Evolutionary conservation across 169 alveolate genomes (phyloP), one percentile per base, ranked within the genome.

Genomic region (Eimeria zaria): DNA sequence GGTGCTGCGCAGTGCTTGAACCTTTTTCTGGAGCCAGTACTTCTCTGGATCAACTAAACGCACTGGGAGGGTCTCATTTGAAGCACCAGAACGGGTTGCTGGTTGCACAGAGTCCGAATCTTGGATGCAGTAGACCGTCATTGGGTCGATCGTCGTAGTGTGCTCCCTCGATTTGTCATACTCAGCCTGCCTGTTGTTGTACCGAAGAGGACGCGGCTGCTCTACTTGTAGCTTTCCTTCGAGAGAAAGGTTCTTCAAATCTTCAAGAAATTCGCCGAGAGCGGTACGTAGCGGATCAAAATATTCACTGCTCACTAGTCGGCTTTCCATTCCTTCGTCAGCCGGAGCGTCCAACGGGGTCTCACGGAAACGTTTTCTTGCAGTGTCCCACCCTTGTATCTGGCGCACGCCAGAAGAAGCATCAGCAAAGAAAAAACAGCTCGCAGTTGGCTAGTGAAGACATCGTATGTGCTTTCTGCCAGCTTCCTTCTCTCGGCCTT

Each of bases 121-220:
- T 55, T 73, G 67, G 46, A 94, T 33, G 55, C 96, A 94, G 78
- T 94, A 94, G 30, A 94, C 88, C 53, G 80, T 67, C 64, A 44
- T 55, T 30, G 91, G 87, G 74, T 58, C 87, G 33, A 94, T 71
- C 7, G 33, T 33, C 27, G 96, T 94, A 18, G 96, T 94, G 71
- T 81, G 41, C 60, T 83, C 94, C 51, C 96, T 81, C 24, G 96
- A 88, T 39, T 69, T 81, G 53, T 64, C 81, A 64, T 94, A 94
- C 36, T 55, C 96, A 36, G 33, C 51, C 44, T 71, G 90, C 39
- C 96, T 27, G 51, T 81, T 89, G 76, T 83, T 89, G 46, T 67
- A 71, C 22, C 96, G 93, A 22, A 81, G 89, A 5, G 96, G 96
- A 62, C 91, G 89, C 81, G 51, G 74, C 44, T 94, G 89, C 44